Base-by-base conservation (phyloP, 176 grass and related monocot genomes). In the Pharus latifolius region DNA sequence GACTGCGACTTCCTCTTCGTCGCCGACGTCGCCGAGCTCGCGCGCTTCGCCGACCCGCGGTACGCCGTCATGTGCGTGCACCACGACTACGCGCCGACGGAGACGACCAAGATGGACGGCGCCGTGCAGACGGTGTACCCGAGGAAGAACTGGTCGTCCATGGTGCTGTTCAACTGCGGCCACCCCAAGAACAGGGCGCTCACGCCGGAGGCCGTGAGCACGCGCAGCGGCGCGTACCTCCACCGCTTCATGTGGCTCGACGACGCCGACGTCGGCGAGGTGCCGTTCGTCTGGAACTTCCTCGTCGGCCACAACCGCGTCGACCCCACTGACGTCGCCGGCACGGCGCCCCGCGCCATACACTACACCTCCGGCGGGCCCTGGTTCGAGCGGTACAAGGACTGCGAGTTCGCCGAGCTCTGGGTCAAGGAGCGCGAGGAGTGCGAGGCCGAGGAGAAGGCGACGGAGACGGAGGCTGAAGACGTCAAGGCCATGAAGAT, bases 111-210 rank as follows among this genome's bases (percentile, higher is more conserved):
- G 79, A 98, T 93, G 94, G 94, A 98, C 70, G 89, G 84, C 64
- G 89, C 75, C 50, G 72, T 91, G 52, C 94, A 98, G 87, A 90
- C 83, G 11, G 34, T 32, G 34, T 98, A 93, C 81, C 94, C 81
- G 56, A 86, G 94, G 55, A 98, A 98, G 89, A 98, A 93, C 81
- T 98, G 94, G 94, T 97, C 94, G 12, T 92, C 89, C 42, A 90
- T 98, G 86, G 81, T 98, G 78, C 70, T 98, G 64, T 88, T 83
- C 83, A 93, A 93, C 67, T 98, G 86, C 75, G 81, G 28, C 28
- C 89, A 98, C 76, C 94, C 81, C 49, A 93, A 98, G 90, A 98
- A 98, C 77, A 19, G 16, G 16, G 63, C 77, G 24, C 95, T 98
- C 62, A 93, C 80, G 10, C 89, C 95, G 7, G 78, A 98, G 7